Conservation (phyloP, 208 protist genomes). For the Hexamita inflata region DNA sequence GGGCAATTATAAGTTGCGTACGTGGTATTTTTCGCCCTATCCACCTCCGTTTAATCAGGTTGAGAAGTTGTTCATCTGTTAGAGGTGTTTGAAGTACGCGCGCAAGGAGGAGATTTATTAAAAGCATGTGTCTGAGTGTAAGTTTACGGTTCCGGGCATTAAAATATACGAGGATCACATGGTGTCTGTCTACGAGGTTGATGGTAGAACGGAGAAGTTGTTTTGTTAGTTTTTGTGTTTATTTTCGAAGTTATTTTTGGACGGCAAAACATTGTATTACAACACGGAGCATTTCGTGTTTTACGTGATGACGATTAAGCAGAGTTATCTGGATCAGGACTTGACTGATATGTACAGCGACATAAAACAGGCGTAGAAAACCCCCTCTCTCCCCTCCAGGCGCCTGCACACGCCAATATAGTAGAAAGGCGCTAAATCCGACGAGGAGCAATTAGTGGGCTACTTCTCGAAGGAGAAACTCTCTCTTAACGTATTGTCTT, state of each 20-base stretch:
- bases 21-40: constrained; percentile 23
- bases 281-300: constrained; percentile 33
- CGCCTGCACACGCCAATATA: too few species aligned
- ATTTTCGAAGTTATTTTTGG: constrained; percentile 36
- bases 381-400: too few species aligned
- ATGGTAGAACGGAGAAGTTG: constrained; percentile 19
- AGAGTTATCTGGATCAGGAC: not conserved
- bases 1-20: not conserved
- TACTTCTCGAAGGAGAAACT: constrained; percentile 37
- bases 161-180: constrained; percentile 32
- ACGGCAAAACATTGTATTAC: constrained; percentile 32
- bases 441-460: constrained; percentile 23
- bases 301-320: constrained; percentile 28
- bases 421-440: too few species aligned
- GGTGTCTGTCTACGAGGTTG: constrained; percentile 36
- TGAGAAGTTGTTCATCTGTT: not conserved
- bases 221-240: constrained; percentile 36
- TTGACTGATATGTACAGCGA: not conserved
- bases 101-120: not conserved
- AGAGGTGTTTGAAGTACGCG: not conserved
- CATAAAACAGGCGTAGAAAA: too few species aligned
- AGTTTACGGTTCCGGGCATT: constrained; percentile 17
- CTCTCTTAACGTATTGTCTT: not conserved
- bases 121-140: not conserved
- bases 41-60: constrained; percentile 4